Evolutionary conservation across 2,329 filamentous ascomycete species (phyloP), one percentile per base, ranked within the genome.

Genomic region (Pseudocercospora fijiensis): DNA sequence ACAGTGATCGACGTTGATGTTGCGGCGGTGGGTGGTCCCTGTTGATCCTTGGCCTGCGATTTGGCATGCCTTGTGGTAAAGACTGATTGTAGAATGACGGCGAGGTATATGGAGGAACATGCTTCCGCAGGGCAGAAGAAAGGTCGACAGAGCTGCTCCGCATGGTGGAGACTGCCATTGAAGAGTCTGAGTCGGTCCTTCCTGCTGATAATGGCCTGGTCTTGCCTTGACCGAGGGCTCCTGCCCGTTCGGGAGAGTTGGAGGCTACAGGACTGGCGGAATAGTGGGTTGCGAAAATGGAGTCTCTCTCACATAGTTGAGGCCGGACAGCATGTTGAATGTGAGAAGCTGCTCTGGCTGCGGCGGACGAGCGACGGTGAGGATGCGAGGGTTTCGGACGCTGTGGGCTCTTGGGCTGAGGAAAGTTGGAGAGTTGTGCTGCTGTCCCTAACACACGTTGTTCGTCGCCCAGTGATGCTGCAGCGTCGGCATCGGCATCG

Each of bases 211-310:
- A 10, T 58, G 26, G 20, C 20, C 24, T 37, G 41, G 24, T 24
- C 43, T 30, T 47, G 27, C 43, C 27, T 55, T 60, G 53, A 24
- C 33, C 56, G 60, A 47, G 5, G 33, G 22, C 45, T 47, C 53
- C 43, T 56, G 22, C 51, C 28, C 26, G 49, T 28, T 26, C 27
- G 18, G 62, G 52, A 61, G 52, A 59, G 33, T 45, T 65, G 27
- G 77, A 77, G 63, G 75, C 71, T 61, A 72, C 73, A 67, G 82
- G 80, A 71, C 82, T 80, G 64, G 80, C 78, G 0, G 83, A 76
- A 74, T 87, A 88, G 68, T 85, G 84, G 33, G 85, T 87, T 58
- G 85, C 85, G 71, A 87, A 87, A 73, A 88, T 87, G 75, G 82
- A 85, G 74, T 88, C 85, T 70, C 85, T 78, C 75, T 88, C 85